These are phyloP conservation scores for Draba incana DNA, from an alignment of 345 rosid species.

Conservation along the genomic window DNA sequence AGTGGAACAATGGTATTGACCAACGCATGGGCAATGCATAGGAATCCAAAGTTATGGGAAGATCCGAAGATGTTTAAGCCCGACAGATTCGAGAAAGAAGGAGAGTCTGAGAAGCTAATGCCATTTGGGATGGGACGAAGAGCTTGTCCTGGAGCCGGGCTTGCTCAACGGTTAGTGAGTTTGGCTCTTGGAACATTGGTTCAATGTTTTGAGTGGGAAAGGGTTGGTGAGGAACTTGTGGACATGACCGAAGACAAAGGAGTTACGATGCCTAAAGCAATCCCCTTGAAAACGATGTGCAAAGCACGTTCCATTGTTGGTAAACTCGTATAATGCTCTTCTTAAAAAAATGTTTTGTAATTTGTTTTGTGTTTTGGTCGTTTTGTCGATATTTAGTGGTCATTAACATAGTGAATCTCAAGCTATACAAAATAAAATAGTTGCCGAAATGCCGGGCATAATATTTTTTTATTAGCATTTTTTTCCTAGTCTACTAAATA, in stretches of 20 bases:
- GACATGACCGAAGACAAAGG: constrained; percentile 51
- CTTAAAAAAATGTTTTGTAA: no score
- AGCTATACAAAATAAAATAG: no score
- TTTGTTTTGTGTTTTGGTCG: no score
- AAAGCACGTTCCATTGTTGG: constrained; percentile 42
- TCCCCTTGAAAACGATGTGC: constrained; percentile 42
- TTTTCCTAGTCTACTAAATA: no score
- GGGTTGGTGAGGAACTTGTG: constrained; percentile 40
- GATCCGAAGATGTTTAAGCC: constrained; percentile 53
- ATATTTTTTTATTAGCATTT: no score
- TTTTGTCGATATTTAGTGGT: no score
- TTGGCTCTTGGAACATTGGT: constrained; percentile 46
- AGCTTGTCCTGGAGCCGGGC: constrained; percentile 50
- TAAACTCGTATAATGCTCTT: background rate
- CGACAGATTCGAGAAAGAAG: constrained; percentile 47
- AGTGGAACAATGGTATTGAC: constrained; percentile 47
- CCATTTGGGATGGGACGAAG: constrained; percentile 55
- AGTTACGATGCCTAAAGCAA: constrained; percentile 42
- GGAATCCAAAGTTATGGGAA: constrained; percentile 53
- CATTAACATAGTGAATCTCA: no score
- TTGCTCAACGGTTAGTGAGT: constrained; percentile 43
- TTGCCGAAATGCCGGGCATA: no score
- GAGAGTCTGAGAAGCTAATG: constrained; percentile 34
- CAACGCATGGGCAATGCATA: constrained; percentile 60
- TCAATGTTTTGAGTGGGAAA: constrained; percentile 56